These are phyloP conservation scores for Fusarium albidum DNA, from an alignment of 2,329 filamentous ascomycete species.

Conservation along the genomic window DNA sequence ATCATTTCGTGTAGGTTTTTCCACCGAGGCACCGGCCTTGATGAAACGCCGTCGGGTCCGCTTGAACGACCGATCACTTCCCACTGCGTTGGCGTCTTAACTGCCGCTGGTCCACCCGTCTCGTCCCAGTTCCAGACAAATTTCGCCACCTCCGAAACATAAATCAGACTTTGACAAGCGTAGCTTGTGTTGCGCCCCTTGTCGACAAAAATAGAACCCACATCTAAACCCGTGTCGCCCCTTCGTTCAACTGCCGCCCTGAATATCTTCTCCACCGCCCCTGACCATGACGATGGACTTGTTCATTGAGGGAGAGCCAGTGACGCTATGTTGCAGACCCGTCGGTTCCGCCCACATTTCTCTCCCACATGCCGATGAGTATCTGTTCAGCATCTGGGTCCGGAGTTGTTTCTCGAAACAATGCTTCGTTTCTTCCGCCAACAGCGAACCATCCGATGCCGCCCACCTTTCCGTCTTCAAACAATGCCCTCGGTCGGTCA, in stretches of 20 bases:
- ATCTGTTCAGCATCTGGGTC: slow-evolving; percentile 16
- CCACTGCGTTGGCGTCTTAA: slow-evolving; percentile 9
- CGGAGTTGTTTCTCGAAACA: slow-evolving; percentile 28
- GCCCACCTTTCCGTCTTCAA: slow-evolving; percentile 10
- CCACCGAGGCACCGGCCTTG: slow-evolving; percentile 4
- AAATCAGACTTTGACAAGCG: not conserved
- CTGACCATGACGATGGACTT: slow-evolving; percentile 32
- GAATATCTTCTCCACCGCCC: slow-evolving; percentile 36
- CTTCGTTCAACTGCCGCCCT: slow-evolving; percentile 30
- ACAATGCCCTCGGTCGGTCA: slow-evolving; percentile 19
- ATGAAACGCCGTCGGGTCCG: slow-evolving; percentile 23
- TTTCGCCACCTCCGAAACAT: slow-evolving; percentile 28
- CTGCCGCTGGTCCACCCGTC: slow-evolving; percentile 3
- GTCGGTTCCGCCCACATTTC: slow-evolving; percentile 11
- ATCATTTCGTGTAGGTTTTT: too few relatives aligned
- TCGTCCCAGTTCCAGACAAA: slow-evolving; percentile 3
- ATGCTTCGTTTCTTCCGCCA: slow-evolving; percentile 3
- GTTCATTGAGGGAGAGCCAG: slow-evolving; percentile 9
- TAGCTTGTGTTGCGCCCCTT: slow-evolving; percentile 8
- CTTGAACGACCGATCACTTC: slow-evolving; percentile 7
- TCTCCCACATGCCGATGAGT: slow-evolving; percentile 10
- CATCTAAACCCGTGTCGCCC: slow-evolving; percentile 1
- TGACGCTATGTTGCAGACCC: slow-evolving; percentile 14
- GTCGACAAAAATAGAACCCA: slow-evolving; percentile 34
- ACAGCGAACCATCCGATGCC: not conserved